Conservation (phyloP, 768 basidiomycete genomes). For the Holtermanniella nyarrowii region DNA sequence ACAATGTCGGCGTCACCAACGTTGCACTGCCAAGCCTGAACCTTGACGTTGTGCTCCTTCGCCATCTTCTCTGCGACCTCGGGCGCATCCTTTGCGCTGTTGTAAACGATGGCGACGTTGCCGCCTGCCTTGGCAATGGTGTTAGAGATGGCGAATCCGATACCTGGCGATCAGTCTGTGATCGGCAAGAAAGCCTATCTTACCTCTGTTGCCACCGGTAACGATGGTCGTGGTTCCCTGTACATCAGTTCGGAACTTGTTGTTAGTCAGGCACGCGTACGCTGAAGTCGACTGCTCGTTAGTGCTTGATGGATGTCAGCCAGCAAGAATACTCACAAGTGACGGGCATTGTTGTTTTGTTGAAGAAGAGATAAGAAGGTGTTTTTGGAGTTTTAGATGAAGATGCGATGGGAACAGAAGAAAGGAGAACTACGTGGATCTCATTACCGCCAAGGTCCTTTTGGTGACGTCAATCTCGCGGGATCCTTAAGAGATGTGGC, state of each 20-base stretch:
- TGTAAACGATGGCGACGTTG: conserved; percentile 56
- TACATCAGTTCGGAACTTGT: not conserved
- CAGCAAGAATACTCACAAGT: not conserved
- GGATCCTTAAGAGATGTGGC: too few relatives aligned
- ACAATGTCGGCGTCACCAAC: conserved; percentile 48
- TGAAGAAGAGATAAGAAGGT: too few relatives aligned
- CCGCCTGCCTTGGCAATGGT: conserved; percentile 52
- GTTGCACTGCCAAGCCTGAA: conserved; percentile 55
- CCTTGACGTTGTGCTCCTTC: conserved; percentile 45
- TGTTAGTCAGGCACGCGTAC: not conserved
- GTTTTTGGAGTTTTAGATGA: too few relatives aligned
- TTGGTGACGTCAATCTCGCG: too few relatives aligned
- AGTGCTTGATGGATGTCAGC: too few relatives aligned
- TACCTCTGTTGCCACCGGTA: conserved; percentile 45
- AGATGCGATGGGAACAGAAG: too few relatives aligned
- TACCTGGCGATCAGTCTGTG: conserved; percentile 47
- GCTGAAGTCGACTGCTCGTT: conserved; percentile 11
- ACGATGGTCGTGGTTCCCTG: conserved; percentile 48
- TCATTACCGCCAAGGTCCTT: too few relatives aligned
- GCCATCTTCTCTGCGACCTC: conserved; percentile 47
- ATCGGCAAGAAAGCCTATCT: not conserved
- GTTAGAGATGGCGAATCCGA: conserved; percentile 50
- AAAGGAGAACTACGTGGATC: too few relatives aligned
- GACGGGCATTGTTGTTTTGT: conserved; percentile 3
- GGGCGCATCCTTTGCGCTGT: conserved; percentile 45